Percentiles rank a stretch among this genome's conserved stretches.
Evolutionary conservation across 495 filamentous ascomycete genomes (phyloP).

Genomic region (Apiosordaria backusii): DNA sequence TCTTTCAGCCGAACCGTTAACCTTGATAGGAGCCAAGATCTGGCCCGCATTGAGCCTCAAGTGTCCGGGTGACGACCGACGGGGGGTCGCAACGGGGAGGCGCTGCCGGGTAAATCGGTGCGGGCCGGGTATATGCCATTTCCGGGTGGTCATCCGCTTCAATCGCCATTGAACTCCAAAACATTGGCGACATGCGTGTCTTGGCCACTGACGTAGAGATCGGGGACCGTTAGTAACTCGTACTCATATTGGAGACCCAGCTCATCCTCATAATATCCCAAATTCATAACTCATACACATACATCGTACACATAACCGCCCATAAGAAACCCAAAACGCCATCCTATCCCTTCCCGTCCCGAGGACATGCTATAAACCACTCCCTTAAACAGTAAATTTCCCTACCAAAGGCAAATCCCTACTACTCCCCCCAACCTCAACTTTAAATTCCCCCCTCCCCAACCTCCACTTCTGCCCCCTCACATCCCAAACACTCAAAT

Average conservation of each 20-base stretch:
- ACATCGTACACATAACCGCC: neutral
- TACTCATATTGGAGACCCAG: neutral
- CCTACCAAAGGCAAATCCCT: neutral
- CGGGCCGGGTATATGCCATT: neutral
- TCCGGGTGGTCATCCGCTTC: neutral
- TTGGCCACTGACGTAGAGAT: neutral
- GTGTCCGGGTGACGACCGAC: neutral
- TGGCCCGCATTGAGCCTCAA: neutral
- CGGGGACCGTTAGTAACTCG: neutral
- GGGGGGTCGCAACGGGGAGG: neutral
- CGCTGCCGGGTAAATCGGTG: neutral
- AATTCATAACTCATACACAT: neutral
- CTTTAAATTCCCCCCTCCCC: neutral
- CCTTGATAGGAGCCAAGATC: neutral
- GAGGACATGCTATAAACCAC: neutral
- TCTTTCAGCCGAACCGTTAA: neutral
- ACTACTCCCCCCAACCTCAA: slow-evolving; percentile 1
- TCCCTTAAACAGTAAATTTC: neutral
- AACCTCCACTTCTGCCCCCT: slow-evolving; percentile 4
- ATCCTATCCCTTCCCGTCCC: neutral
- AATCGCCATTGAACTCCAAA: neutral
- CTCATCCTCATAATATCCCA: neutral
- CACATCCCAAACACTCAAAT: slow-evolving; percentile 5
- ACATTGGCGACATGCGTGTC: neutral
- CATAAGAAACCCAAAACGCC: neutral